Conservation (phyloP, 1,284 basidiomycete species). For the Ganoderma lingzhi region DNA sequence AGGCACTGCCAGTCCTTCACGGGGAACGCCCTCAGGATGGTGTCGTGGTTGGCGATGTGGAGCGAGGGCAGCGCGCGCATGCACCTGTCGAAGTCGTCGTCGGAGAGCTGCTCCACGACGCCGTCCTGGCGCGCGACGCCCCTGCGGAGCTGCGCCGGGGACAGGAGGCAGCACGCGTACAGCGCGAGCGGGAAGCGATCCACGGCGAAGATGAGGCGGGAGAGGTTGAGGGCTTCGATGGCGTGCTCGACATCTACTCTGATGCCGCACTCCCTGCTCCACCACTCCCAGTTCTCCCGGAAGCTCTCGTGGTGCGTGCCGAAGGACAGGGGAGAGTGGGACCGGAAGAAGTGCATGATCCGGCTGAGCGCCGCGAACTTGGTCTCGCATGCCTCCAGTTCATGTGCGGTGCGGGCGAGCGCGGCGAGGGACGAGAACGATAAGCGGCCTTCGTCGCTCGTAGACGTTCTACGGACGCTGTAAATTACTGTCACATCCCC, state of each 20-base stretch:
- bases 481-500: background rate
- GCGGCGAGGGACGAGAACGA: constrained; percentile 3
- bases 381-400: constrained; percentile 4
- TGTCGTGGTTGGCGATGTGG: background rate
- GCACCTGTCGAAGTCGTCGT: constrained; percentile 4
- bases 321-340: background rate
- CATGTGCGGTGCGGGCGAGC: constrained; percentile 16
- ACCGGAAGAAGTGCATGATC: constrained; percentile 10
- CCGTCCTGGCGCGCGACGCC: constrained; percentile 10
- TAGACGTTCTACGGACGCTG: background rate
- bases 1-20: background rate
- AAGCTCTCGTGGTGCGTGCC: background rate
- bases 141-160: background rate
- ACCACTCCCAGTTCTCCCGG: background rate
- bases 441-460: background rate
- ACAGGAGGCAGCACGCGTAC: constrained; percentile 10
- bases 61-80: background rate
- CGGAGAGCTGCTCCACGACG: background rate
- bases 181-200: constrained; percentile 6
- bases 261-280: background rate
- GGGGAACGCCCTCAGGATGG: background rate
- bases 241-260: constrained; percentile 6
- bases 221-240: constrained; percentile 9
- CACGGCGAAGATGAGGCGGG: background rate
- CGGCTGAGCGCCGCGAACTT: background rate